Evolutionary conservation across 495 filamentous ascomycete species (phyloP).

Genomic region (Hypoxylon lienhwacheense): DNA sequence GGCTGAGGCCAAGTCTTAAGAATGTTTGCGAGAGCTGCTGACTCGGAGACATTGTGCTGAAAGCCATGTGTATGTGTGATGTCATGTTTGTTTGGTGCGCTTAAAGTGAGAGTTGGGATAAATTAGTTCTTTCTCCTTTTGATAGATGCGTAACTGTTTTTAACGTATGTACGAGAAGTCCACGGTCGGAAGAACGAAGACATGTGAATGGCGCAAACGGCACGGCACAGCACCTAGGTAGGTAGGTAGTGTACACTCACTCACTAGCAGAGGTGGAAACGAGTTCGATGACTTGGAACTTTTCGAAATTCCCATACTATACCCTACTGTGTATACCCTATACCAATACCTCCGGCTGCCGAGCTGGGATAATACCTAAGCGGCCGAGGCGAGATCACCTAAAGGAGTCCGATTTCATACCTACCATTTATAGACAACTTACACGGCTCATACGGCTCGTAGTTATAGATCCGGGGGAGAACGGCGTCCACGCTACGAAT

Average conservation of each 20-base stretch:
- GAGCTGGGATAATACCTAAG: slow-evolving; percentile 12
- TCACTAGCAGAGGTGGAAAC: too few species aligned
- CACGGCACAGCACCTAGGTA: too few species aligned
- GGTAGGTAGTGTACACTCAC: too few species aligned
- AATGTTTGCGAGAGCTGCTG: slow-evolving; percentile 21
- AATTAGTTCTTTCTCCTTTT: slow-evolving; percentile 12
- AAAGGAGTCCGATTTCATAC: neutral
- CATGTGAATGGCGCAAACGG: slow-evolving; percentile 5
- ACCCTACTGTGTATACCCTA: too few species aligned
- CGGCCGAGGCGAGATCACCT: slow-evolving; percentile 1
- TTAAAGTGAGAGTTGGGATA: neutral
- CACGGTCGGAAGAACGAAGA: slow-evolving; percentile 17
- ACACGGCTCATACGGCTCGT: slow-evolving; percentile 20
- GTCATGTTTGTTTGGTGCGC: slow-evolving; percentile 2
- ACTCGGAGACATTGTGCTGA: slow-evolving; percentile 5
- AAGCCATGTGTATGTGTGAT: slow-evolving; percentile 22
- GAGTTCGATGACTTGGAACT: too few species aligned
- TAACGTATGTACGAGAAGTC: slow-evolving; percentile 15
- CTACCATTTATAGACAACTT: neutral
- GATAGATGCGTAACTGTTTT: slow-evolving; percentile 10
- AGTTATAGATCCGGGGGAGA: slow-evolving; percentile 25
- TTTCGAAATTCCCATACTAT: too few species aligned
- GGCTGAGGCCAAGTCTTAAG: slow-evolving; percentile 25
- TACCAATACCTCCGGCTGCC: slow-evolving; percentile 26
- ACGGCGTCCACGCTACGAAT: slow-evolving; percentile 12